Percentiles rank a stretch among this genome's conserved stretches.
Evolutionary conservation across 208 protist species (phyloP).

Genomic region (Novymonas esmeraldas): DNA sequence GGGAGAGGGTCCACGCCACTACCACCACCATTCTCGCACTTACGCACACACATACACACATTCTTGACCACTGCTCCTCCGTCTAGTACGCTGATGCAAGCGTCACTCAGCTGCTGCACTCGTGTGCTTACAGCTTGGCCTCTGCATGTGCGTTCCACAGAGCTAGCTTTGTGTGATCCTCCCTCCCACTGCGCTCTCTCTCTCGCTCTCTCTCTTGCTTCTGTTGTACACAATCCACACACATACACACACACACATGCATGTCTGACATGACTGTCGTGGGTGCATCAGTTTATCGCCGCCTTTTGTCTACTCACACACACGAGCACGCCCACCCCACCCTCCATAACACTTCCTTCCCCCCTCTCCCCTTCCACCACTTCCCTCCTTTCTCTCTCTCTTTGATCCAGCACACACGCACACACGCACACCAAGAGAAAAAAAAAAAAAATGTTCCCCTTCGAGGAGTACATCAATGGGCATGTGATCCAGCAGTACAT

Average conservation of each 20-base stretch:
- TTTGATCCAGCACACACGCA: neutral
- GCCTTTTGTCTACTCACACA: neutral
- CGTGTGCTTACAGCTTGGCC: no score
- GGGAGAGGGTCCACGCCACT: no score
- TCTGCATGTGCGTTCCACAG: no score
- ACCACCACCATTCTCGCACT: neutral
- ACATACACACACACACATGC: constrained; percentile 9
- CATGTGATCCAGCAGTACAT: constrained; percentile 37
- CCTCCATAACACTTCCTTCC: no score
- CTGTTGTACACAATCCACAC: neutral
- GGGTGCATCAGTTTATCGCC: no score
- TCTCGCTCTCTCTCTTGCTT: neutral
- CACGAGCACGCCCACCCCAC: neutral
- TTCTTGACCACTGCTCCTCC: neutral
- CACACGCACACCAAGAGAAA: no score
- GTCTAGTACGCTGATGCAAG: neutral
- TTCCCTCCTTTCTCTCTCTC: constrained; percentile 11
- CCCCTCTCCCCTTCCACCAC: neutral
- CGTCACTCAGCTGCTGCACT: no score
- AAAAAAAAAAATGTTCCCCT: constrained; percentile 34
- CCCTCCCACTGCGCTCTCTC: no score
- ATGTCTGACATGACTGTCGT: no score
- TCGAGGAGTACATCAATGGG: constrained; percentile 45
- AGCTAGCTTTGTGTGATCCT: no score
- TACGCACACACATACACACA: neutral